Base-by-base conservation (phyloP, 495 filamentous ascomycete genomes). In the Daldinia loculata region DNA sequence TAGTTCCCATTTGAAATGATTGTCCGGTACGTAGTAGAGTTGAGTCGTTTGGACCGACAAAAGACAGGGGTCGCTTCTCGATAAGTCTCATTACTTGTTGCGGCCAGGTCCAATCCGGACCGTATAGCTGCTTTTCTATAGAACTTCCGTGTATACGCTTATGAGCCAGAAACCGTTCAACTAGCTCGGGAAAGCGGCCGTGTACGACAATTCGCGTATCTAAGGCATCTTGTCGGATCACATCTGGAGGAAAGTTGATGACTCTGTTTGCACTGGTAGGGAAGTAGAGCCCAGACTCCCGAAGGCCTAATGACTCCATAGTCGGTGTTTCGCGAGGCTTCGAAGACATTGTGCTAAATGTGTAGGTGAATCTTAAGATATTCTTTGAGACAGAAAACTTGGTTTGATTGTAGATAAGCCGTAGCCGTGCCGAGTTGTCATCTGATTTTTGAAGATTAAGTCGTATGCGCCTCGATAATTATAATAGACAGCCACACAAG, bases 181-280 rank as follows among this genome's bases (percentile, higher is more conserved):
- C 66, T 7, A 78, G 76, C 17, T 11, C n/a, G 2, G 69, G 66
- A 17, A 64, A 78, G 5, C 65, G 43, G 6, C 4, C 0, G 48
- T 76, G 76, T 5, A 78, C 38, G 5, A 78, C 53, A 27, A 78
- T 70, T 1, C 74, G 56, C 8, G 76, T 76, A 26, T 27, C 36
- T 4, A 52, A 43, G 0, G 74, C 76, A 30, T 76, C 71, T 4
- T n/a, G 11, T 22, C 30, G 60, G n/a, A 78, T 55, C 2, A 48
- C 39, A 2, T 61, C 38, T 2, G 39, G 51, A 26, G 71, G 64
- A 27, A 75, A 76, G 6, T 66, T 61, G 0, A 22, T 7, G 14
- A 78, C 67, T 51, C 74, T 71, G 61, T 78, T 78, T 11, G 62
- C 48, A 3, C 15, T 45, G 9, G 74, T 69, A 2, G 67, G 63